phyloP scores from a whole-genome alignment of 2,329 filamentous ascomycete genomes.

The Penicillium sp. region DNA sequence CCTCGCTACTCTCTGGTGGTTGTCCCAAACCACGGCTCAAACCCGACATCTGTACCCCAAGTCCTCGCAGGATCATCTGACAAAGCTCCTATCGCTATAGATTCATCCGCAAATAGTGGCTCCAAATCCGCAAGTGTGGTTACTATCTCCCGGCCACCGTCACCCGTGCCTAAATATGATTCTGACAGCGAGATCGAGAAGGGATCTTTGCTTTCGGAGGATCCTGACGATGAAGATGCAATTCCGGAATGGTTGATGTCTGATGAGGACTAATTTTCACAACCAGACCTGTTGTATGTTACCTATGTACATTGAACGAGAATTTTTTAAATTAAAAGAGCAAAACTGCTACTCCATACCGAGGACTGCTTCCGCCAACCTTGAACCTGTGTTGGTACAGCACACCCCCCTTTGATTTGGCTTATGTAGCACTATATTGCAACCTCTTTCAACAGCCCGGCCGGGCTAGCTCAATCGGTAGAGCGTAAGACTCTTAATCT shows the following conservation, averaged over 20 bases:
- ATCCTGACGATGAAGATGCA: constrained; percentile 64
- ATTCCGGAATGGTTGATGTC: constrained; percentile 62
- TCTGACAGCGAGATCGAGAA: constrained; percentile 42
- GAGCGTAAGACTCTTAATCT: constrained; percentile 30
- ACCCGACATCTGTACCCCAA: not conserved
- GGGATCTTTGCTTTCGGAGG: constrained; percentile 57
- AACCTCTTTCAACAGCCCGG: constrained; percentile 10
- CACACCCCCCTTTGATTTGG: no score
- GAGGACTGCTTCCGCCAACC: no score
- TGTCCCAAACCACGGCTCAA: constrained; percentile 20
- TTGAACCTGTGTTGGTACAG: no score
- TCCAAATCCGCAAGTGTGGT: constrained; percentile 29
- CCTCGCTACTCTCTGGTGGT: constrained; percentile 34
- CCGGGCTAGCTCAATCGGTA: constrained; percentile 52
- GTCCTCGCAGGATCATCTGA: constrained; percentile 18
- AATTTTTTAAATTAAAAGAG: not conserved
- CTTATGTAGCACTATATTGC: not conserved
- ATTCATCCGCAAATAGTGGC: constrained; percentile 25
- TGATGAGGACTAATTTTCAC: constrained; percentile 21
- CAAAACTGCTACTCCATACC: no score
- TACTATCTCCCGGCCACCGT: constrained; percentile 18
- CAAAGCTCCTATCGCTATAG: constrained; percentile 24
- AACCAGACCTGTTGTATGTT: not conserved
- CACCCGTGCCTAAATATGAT: constrained; percentile 16
- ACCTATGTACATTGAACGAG: not conserved